phyloP scores from a whole-genome alignment of 805 yeast species.

The Myxozyma neglecta region DNA sequence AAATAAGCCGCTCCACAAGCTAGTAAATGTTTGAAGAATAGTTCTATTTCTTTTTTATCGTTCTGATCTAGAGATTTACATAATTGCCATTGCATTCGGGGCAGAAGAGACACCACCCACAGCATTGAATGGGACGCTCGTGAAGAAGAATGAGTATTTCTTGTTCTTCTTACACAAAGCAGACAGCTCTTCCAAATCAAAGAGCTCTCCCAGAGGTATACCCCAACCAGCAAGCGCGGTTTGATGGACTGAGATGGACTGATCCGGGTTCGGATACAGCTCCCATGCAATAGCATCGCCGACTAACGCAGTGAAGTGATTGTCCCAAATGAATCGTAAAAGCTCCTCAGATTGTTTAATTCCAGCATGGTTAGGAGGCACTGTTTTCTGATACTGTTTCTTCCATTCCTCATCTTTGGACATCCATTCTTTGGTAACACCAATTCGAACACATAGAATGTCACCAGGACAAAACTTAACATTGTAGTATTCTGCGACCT shows the following conservation, averaged over 20 bases:
- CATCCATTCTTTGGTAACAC: slow-evolving; percentile 36
- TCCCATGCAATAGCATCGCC: slow-evolving; percentile 37
- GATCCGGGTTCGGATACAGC: slow-evolving; percentile 29
- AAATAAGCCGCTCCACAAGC: not conserved
- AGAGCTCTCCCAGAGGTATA: slow-evolving; percentile 41
- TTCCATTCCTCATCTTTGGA: slow-evolving; percentile 22
- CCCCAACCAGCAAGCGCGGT: slow-evolving; percentile 40
- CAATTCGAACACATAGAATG: slow-evolving; percentile 36
- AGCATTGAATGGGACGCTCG: slow-evolving; percentile 39
- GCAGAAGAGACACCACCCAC: slow-evolving; percentile 41
- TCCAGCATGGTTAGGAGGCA: slow-evolving; percentile 31
- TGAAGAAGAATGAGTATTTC: slow-evolving; percentile 38
- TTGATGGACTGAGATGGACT: slow-evolving; percentile 33
- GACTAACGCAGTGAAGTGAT: slow-evolving; percentile 37
- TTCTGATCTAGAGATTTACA: slow-evolving; percentile 1
- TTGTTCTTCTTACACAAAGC: slow-evolving; percentile 34
- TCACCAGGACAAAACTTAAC: slow-evolving; percentile 35
- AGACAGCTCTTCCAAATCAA: slow-evolving; percentile 38
- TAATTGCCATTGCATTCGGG: slow-evolving; percentile 49
- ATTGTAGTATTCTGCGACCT: slow-evolving; percentile 29
- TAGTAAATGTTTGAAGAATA: not conserved
- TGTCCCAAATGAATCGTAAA: slow-evolving; percentile 36
- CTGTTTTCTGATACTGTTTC: slow-evolving; percentile 26
- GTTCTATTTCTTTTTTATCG: not conserved
- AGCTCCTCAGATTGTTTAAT: slow-evolving; percentile 35